Conservation (phyloP, 164 flowering plant species). For the Macadamia tetraphylla region DNA sequence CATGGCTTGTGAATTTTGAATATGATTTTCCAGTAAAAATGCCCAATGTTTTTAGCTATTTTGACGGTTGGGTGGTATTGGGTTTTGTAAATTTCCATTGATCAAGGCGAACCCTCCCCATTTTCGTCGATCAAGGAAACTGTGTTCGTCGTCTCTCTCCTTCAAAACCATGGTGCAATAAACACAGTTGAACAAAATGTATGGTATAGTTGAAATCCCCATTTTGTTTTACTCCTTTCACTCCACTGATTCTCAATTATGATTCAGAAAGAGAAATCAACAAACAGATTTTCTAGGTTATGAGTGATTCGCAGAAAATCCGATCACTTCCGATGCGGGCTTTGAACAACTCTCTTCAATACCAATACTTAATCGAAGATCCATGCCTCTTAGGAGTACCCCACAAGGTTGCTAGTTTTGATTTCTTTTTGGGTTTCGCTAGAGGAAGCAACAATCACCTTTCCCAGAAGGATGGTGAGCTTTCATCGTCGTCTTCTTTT, state of each 20-base stretch:
- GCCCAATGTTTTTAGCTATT: conserved; percentile 4
- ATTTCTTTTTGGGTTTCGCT: conserved; percentile 62
- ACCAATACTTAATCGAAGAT: conserved; percentile 31
- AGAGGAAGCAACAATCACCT: conserved; percentile 39
- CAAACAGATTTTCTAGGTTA: too few relatives aligned
- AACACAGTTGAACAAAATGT: not conserved
- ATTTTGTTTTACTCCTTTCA: too few relatives aligned
- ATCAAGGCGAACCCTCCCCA: not conserved
- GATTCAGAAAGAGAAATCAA: too few relatives aligned
- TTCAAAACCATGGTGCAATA: too few relatives aligned
- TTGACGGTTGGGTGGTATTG: conserved; percentile 11
- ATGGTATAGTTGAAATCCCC: not conserved
- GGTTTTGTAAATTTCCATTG: not conserved
- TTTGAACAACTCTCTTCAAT: conserved; percentile 18
- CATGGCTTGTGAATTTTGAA: conserved; percentile 12
- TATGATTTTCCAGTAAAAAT: conserved; percentile 15
- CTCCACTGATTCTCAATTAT: too few relatives aligned
- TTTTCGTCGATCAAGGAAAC: too few relatives aligned
- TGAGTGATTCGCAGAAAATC: too few relatives aligned
- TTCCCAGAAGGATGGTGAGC: conserved; percentile 46
- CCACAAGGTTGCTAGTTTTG: conserved; percentile 79
- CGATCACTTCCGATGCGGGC: too few relatives aligned
- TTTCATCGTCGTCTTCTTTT: conserved; percentile 47
- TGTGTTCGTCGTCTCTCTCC: too few relatives aligned
- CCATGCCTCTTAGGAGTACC: conserved; percentile 31